Conservation (phyloP, 148 eudicot species). For the Rhododendron henanense region DNA sequence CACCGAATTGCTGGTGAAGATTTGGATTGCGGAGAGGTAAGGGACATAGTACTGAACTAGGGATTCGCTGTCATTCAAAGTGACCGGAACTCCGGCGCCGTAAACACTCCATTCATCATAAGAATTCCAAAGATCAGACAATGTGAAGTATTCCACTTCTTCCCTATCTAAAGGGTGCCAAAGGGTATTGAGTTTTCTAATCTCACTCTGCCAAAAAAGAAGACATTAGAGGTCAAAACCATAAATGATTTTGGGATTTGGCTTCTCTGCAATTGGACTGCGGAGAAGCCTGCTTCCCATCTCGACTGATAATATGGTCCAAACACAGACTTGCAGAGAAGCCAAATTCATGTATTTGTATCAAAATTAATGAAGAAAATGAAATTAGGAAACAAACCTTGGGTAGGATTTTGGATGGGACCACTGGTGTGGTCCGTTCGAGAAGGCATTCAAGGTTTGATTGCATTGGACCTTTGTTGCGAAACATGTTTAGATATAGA, state of each 20-base stretch:
- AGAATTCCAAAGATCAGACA: conserved; percentile 77
- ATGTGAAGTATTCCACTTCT: conserved; percentile 58
- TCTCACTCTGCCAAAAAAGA: conserved; percentile 53
- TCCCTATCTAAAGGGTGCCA: conserved; percentile 91
- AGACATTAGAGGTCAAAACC: not conserved
- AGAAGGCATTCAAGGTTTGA: conserved; percentile 76
- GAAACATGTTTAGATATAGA: conserved; percentile 27
- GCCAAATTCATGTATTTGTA: not conserved
- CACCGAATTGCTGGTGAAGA: conserved; percentile 65
- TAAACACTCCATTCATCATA: conserved; percentile 95
- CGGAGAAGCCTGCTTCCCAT: no score
- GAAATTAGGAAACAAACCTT: conserved; percentile 43
- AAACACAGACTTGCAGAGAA: no score
- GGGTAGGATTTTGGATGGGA: conserved; percentile 68
- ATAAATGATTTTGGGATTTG: not conserved
- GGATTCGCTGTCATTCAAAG: conserved; percentile 28
- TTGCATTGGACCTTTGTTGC: conserved; percentile 45
- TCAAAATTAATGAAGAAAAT: no score
- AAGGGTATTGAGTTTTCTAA: conserved; percentile 54
- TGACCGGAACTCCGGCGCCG: conserved; percentile 85
- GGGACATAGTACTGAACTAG: conserved; percentile 88
- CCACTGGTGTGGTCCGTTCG: conserved; percentile 66
- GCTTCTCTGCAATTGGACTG: no score
- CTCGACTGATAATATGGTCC: not conserved
- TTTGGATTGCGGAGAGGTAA: conserved; percentile 86